Evolutionary conservation across 345 rosid species (phyloP).

Genomic region (Salix arbutifolia): DNA sequence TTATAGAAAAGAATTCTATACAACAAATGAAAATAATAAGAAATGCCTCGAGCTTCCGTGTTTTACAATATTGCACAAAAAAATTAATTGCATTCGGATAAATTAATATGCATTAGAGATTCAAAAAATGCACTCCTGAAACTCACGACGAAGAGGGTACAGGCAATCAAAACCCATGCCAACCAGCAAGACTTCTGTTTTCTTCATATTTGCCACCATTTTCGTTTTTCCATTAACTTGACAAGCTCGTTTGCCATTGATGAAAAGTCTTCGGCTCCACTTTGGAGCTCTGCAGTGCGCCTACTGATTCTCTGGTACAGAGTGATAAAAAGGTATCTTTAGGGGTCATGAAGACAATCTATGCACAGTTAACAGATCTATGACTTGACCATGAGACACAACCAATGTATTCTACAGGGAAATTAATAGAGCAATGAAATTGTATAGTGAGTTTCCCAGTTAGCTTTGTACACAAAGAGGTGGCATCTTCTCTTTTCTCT

Average conservation of each 20-base stretch:
- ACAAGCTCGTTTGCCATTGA: constrained; percentile 77
- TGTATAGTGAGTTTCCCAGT: background rate
- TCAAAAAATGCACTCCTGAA: no score
- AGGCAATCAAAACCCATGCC: background rate
- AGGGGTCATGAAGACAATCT: background rate
- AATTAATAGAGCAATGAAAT: background rate
- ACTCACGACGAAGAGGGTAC: background rate
- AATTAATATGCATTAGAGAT: background rate
- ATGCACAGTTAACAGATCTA: background rate
- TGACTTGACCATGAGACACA: background rate
- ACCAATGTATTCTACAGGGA: background rate
- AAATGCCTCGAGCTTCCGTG: background rate
- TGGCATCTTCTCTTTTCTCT: background rate
- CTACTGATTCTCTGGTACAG: constrained; percentile 54
- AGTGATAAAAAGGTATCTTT: background rate
- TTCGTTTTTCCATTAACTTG: constrained; percentile 82
- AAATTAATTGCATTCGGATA: background rate
- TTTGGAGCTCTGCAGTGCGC: constrained; percentile 76
- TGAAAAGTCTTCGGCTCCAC: constrained; percentile 76
- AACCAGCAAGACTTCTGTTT: background rate
- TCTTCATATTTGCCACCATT: constrained; percentile 79
- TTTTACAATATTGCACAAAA: background rate
- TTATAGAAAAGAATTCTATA: background rate
- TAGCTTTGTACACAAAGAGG: background rate
- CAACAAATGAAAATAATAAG: background rate